Conservation (phyloP, 371 early-diverging fungal species). For the Apophysomyces elegans region DNA sequence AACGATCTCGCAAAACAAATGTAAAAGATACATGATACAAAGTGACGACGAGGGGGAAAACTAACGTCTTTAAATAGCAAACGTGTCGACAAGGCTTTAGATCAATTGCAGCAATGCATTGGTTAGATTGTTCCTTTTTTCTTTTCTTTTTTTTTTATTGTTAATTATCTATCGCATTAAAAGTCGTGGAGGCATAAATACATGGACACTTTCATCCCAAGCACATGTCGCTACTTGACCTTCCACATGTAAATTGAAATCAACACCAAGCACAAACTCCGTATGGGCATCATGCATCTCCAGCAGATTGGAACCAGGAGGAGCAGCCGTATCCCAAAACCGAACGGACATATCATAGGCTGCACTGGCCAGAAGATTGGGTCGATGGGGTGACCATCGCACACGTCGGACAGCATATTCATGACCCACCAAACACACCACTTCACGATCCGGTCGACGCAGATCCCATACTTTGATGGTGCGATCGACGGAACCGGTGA, state of each 20-base stretch:
- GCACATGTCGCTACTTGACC: conserved; percentile 90
- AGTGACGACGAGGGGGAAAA: too few species aligned
- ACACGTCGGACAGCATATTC: conserved; percentile 91
- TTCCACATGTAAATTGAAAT: conserved; percentile 84
- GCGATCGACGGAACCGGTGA: conserved; percentile 88
- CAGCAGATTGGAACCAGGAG: conserved; percentile 56
- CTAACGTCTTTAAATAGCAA: conserved; percentile 8
- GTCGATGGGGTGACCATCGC: conserved; percentile 88
- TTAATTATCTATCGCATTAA: conserved; percentile 35
- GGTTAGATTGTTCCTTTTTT: neutral
- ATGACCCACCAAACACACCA: conserved; percentile 78
- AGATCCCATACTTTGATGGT: conserved; percentile 91
- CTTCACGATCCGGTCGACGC: conserved; percentile 72
- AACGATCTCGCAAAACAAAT: conserved; percentile 35
- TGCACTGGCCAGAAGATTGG: conserved; percentile 77
- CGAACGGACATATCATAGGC: conserved; percentile 95
- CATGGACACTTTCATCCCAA: conserved; percentile 90
- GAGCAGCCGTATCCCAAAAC: conserved; percentile 84
- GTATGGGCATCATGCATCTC: conserved; percentile 82
- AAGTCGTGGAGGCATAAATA: conserved; percentile 59
- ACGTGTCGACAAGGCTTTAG: conserved; percentile 21
- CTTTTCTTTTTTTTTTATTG: conserved; percentile 22
- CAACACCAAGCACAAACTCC: conserved; percentile 95
- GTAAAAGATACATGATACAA: conserved; percentile 15
- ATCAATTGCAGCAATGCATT: conserved; percentile 20